Conservation (phyloP, 2,329 filamentous ascomycete genomes). For the Clonostachys chloroleuca region DNA sequence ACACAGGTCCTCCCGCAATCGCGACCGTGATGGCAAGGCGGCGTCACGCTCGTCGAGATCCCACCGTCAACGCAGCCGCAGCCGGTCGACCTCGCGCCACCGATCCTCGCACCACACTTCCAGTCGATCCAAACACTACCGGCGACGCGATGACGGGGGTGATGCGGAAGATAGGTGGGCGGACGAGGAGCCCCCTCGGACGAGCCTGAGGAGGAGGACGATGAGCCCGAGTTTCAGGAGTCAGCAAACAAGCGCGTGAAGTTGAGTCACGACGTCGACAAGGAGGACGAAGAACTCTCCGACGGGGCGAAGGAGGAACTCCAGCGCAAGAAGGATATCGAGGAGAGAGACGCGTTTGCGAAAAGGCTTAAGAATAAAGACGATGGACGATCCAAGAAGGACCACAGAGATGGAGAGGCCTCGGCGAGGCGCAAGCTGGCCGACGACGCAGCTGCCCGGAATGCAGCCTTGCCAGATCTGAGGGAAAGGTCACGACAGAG, state of each 20-base stretch:
- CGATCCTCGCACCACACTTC: slow-evolving; percentile 10
- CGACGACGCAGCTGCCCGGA: slow-evolving; percentile 58
- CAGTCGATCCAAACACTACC: slow-evolving; percentile 34
- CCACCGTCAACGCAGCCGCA: slow-evolving; percentile 14
- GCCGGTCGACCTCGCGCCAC: slow-evolving; percentile 20
- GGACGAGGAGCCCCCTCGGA: slow-evolving; percentile 61
- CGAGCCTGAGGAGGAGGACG: slow-evolving; percentile 31
- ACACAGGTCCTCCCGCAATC: slow-evolving; percentile 31
- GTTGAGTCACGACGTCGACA: slow-evolving; percentile 46
- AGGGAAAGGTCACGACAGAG: slow-evolving; percentile 82
- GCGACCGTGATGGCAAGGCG: slow-evolving; percentile 23
- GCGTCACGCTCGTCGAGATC: slow-evolving; percentile 13
- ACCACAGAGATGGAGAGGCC: slow-evolving; percentile 52
- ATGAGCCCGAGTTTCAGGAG: slow-evolving; percentile 58
- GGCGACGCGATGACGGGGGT: slow-evolving; percentile 29
- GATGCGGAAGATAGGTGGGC: slow-evolving; percentile 79
- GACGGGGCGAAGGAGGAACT: slow-evolving; percentile 55
- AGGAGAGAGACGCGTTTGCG: slow-evolving; percentile 77
- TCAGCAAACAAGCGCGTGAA: slow-evolving; percentile 69
- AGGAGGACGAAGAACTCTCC: slow-evolving; percentile 46
- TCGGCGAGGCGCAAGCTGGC: slow-evolving; percentile 46
- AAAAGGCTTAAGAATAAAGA: slow-evolving; percentile 70
- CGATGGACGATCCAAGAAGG: slow-evolving; percentile 63
- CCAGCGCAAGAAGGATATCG: slow-evolving; percentile 61
- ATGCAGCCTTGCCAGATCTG: slow-evolving; percentile 73